Base-by-base conservation (phyloP, 768 basidiomycete genomes). In the Suillus paluster region DNA sequence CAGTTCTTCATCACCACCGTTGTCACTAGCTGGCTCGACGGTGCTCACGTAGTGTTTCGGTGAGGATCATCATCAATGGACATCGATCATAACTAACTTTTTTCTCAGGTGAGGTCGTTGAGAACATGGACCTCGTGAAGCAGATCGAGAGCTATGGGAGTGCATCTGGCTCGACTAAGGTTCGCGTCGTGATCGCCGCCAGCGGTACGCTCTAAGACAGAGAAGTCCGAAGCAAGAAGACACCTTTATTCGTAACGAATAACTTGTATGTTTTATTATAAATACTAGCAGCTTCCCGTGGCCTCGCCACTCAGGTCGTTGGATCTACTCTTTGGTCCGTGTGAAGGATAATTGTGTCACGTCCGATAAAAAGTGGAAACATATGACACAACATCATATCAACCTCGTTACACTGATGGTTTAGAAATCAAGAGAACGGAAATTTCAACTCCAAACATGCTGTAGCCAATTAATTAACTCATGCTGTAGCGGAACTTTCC, bases 1-100 rank as follows among this genome's bases (percentile, higher is more conserved):
- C 90, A 94, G 75, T 95, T 96, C 85, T 95, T 97, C 83, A 87
- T 96, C 80, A 94, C 91, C 65, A 95, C 93, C 44, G 87, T 87
- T 59, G 76, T 78, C 38, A 91, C 91, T 4, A 77, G 80, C 41
- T 94, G 91, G 92, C 86, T 95, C 62, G 91, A 95, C 72, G 89
- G 88, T 61, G 84, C 82, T 60, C 89, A 94, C 76, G 90, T 94
- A 76, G 94, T 96, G 54, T 95, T n/a, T 97, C 70, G 95, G 94
- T 86, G 4, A 68, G 50, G 72, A 59, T 54, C 14, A 58, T 48
- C 19, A 33, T n/a, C 19, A 23, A 27, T n/a, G 19, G 19, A 23
- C 45, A 7, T 56, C 17, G 42, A 25, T 23, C 34, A 34, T 46
- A 33, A 42, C 25, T 48, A 30, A 57, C 55, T 58, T 45, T 9